A percentile compares a stretch with the other conserved stretches of the same genome.
Evolutionary conservation across 129 eudicot species (phyloP).

Genomic region (Sambucus nigra): DNA sequence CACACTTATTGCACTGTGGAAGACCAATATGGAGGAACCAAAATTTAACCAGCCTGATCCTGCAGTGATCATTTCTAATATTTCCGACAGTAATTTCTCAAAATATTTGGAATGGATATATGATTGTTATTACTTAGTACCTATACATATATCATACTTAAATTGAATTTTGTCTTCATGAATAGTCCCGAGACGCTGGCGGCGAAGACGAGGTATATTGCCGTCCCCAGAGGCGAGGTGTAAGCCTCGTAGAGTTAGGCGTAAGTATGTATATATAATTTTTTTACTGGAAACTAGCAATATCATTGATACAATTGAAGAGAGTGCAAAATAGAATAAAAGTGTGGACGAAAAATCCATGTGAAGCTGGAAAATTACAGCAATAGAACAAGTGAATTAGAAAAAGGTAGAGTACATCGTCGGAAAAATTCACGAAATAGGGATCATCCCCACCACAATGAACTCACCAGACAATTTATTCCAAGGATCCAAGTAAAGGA

Average conservation of each 20-base stretch:
- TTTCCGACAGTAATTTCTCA: conserved; percentile 54
- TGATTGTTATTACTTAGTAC: conserved; percentile 6
- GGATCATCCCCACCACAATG: too few species aligned
- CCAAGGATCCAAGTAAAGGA: too few species aligned
- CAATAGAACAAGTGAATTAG: too few species aligned
- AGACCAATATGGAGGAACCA: conserved; percentile 79
- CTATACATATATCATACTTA: conserved; percentile 6
- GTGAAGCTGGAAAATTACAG: too few species aligned
- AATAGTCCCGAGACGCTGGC: conserved; percentile 84
- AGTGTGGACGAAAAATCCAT: too few species aligned
- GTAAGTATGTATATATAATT: conserved; percentile 77
- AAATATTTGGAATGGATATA: conserved; percentile 6
- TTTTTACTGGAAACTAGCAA: too few species aligned
- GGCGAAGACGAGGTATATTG: conserved; percentile 59
- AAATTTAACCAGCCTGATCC: conserved; percentile 67
- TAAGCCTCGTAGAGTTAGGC: conserved; percentile 30
- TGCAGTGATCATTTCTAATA: conserved; percentile 52
- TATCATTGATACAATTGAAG: too few species aligned
- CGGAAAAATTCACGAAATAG: too few species aligned
- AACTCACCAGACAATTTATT: too few species aligned
- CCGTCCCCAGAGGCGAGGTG: conserved; percentile 33
- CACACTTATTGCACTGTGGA: conserved; percentile 59
- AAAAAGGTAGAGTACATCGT: too few species aligned
- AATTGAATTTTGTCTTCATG: conserved; percentile 32
- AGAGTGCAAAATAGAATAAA: too few species aligned